Evolutionary conservation across 768 basidiomycete genomes (phyloP).

Genomic region (Rhodocollybia butyracea): DNA sequence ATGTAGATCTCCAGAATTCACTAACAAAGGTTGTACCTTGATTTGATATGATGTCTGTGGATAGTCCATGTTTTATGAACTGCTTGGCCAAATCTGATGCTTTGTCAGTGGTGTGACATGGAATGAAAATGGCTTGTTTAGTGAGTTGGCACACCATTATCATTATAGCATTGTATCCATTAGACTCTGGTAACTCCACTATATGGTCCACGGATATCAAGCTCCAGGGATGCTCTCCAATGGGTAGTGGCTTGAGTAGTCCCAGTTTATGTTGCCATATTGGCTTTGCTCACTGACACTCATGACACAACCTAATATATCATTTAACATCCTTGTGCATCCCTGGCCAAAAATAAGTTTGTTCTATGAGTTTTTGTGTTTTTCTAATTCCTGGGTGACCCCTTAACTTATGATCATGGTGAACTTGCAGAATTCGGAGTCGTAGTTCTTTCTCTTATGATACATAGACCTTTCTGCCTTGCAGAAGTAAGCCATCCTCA

Average conservation of each 20-base stretch:
- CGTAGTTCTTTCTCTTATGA: conserved; percentile 13
- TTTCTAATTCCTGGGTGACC: conserved; percentile 26
- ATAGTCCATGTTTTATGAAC: background rate
- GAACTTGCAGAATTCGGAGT: conserved; percentile 12
- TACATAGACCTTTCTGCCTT: conserved; percentile 13
- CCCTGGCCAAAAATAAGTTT: no score
- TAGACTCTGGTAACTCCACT: conserved; percentile 17
- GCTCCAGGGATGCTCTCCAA: conserved; percentile 24
- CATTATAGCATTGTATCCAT: conserved; percentile 12
- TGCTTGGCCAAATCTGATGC: conserved; percentile 16
- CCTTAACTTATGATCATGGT: conserved; percentile 19
- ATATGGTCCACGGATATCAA: conserved; percentile 31
- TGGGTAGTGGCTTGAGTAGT: conserved; percentile 19
- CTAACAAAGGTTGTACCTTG: background rate
- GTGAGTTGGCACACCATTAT: conserved; percentile 24
- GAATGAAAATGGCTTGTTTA: conserved; percentile 31
- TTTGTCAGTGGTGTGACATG: conserved; percentile 15
- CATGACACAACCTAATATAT: conserved; percentile 20
- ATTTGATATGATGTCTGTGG: background rate
- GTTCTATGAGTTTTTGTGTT: conserved; percentile 17
- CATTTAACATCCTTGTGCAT: conserved; percentile 7
- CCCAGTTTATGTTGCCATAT: conserved; percentile 20
- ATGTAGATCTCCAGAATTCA: background rate
- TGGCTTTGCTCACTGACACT: conserved; percentile 20
- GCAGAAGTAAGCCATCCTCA: background rate